Evolutionary conservation across 2,329 filamentous ascomycete species (phyloP), one percentile per base, ranked within the genome.

Genomic region (Trichoderma cornu-damae): DNA sequence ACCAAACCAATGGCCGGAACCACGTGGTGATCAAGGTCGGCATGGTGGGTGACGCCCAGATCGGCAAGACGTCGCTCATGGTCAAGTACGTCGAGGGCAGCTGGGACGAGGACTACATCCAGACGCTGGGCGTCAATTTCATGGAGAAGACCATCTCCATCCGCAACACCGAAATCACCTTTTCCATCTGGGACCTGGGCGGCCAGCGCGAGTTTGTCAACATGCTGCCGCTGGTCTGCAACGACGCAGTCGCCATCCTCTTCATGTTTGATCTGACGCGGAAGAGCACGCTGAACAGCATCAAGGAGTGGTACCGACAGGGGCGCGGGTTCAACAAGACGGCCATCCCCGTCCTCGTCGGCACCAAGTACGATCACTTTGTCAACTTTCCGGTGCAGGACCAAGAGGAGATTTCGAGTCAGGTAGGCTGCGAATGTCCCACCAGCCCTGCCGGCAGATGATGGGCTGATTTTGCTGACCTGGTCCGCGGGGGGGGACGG

Each of bases 111-210:
- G 94, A 99, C 72, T 99, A 99, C 74, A 99, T 99, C 68, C 94
- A 99, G 76, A 99, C 94, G 20, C 78, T 99, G 43, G 94, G 94
- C 64, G 94, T 99, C 74, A 99, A 99, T 74, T 99, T 99, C 75
- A 99, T 99, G 94, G 94, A 99, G 74, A 99, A 99, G 81, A 99
- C 94, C 34, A 99, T 99, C 70, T 96, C 90, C 61, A 99, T 99
- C 73, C 89, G 94, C 61, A 99, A 99, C 75, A 99, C 94, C 14
- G 94, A 99, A 75, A 99, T 99, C 73, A 99, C 94, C 42, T 99
- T 99, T 76, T 96, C 91, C 61, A 99, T 99, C 70, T 99, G 94
- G 94, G 94, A 99, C 78, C 76, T 99, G 56, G 94, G 94, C 66
- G 94, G 94, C 63, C 94, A 99, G 78, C 87, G 94, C 69, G 94